Percentiles rank a stretch among this genome's conserved stretches.
These are phyloP conservation scores for Ustilago trichophora DNA, from an alignment of 1,284 basidiomycete species.

Conservation along the genomic window DNA sequence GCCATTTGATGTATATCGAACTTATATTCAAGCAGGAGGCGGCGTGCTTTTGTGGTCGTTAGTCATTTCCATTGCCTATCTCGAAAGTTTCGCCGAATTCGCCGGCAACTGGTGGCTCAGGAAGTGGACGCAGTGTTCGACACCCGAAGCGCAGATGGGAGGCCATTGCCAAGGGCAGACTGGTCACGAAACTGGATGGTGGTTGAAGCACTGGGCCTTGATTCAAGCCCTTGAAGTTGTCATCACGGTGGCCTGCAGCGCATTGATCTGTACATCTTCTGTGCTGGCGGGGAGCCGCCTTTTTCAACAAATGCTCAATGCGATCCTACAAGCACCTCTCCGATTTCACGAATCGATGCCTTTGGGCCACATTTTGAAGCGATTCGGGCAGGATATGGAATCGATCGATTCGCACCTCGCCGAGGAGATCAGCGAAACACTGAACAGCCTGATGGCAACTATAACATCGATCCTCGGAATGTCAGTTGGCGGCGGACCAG, in stretches of 20 bases:
- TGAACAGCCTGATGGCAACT: constrained; percentile 46
- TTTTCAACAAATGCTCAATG: constrained; percentile 71
- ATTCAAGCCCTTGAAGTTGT: constrained; percentile 77
- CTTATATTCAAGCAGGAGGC: constrained; percentile 33
- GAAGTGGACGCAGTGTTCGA: constrained; percentile 12
- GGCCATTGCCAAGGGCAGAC: too few relatives aligned
- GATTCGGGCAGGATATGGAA: constrained; percentile 78
- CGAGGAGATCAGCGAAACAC: constrained; percentile 61
- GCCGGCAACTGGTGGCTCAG: constrained; percentile 35
- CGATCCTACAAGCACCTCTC: constrained; percentile 75
- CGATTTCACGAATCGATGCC: constrained; percentile 85
- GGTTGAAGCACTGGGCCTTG: constrained; percentile 74
- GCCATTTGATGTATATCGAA: constrained; percentile 29
- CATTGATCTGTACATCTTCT: constrained; percentile 72
- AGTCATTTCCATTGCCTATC: constrained; percentile 8
- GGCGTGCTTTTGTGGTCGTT: constrained; percentile 29
- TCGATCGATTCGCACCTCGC: constrained; percentile 79
- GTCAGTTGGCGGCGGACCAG: constrained; percentile 75
- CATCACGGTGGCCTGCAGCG: constrained; percentile 73
- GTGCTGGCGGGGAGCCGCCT: constrained; percentile 76
- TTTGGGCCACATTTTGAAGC: constrained; percentile 83
- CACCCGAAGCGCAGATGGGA: too few relatives aligned
- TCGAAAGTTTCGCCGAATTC: constrained; percentile 20
- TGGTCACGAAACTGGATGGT: constrained; percentile 55
- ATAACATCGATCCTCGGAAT: constrained; percentile 72